phyloP scores from a whole-genome alignment of 2,329 filamentous ascomycete species.

The Metarhizium sp. region DNA sequence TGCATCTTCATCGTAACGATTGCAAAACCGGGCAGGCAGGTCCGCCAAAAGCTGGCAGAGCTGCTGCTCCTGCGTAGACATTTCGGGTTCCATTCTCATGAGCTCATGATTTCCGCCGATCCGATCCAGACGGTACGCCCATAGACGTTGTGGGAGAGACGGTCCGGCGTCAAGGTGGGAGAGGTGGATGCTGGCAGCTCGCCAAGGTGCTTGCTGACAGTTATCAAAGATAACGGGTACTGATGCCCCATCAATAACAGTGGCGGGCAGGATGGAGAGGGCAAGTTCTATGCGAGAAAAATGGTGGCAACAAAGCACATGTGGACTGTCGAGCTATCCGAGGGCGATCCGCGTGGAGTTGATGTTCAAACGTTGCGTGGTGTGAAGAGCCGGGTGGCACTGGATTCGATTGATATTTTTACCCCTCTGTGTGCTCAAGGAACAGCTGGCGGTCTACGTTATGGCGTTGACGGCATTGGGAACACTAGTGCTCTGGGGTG shows the following conservation, averaged over 20 bases:
- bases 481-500: too few relatives aligned
- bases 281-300: not conserved
- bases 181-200: constrained; percentile 1
- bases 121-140: constrained; percentile 1
- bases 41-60: constrained; percentile 76
- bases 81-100: constrained; percentile 39
- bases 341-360: not conserved
- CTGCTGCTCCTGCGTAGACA: constrained; percentile 65
- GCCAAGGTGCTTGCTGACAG: constrained; percentile 7
- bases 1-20: constrained; percentile 67
- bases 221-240: not conserved
- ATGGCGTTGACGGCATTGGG: too few relatives aligned
- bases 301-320: not conserved
- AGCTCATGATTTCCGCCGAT: constrained; percentile 15
- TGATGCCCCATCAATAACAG: not conserved
- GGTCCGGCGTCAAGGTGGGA: constrained; percentile 1
- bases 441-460: too few relatives aligned
- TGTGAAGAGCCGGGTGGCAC: not conserved
- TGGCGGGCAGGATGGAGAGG: not conserved
- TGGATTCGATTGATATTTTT: too few relatives aligned
- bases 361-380: not conserved
- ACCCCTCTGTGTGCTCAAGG: too few relatives aligned
- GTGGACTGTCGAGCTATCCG: not conserved
- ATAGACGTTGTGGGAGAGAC: not conserved
- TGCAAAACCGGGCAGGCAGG: constrained; percentile 62